These are phyloP conservation scores for Begonia loranthoides DNA, from an alignment of 306 rosid genomes.

Conservation along the genomic window DNA sequence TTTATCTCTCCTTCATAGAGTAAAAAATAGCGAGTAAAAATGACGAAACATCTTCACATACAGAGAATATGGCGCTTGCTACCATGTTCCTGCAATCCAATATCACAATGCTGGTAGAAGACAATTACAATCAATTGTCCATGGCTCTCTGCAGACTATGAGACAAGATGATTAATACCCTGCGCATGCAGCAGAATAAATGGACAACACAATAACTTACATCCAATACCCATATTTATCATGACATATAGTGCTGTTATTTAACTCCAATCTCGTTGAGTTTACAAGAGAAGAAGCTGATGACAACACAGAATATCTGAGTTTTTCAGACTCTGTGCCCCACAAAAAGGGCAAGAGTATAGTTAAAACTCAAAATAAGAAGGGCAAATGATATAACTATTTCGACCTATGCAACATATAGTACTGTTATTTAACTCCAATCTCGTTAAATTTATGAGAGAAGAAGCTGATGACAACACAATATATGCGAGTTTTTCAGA, in stretches of 20 bases:
- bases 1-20: no score
- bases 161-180: no score
- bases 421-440: constrained; percentile 65
- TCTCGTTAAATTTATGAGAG: constrained; percentile 24
- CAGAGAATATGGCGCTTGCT: no score
- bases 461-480: constrained; percentile 81
- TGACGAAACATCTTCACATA: no score
- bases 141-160: no score
- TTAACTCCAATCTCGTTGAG: constrained; percentile 43
- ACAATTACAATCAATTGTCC: no score
- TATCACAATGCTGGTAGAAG: no score
- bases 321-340: constrained; percentile 42
- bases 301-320: constrained; percentile 47
- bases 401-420: constrained; percentile 3
- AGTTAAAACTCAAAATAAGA: neutral
- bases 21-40: no score
- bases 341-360: neutral
- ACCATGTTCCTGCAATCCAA: no score
- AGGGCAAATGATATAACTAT: no score
- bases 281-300: constrained; percentile 47
- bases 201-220: neutral
- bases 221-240: neutral
- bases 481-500: constrained; percentile 38
- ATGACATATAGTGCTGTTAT: constrained; percentile 42
- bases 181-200: no score